Base-by-base conservation (phyloP, 306 rosid genomes). In the Ammopiptanthus mongolicus region DNA sequence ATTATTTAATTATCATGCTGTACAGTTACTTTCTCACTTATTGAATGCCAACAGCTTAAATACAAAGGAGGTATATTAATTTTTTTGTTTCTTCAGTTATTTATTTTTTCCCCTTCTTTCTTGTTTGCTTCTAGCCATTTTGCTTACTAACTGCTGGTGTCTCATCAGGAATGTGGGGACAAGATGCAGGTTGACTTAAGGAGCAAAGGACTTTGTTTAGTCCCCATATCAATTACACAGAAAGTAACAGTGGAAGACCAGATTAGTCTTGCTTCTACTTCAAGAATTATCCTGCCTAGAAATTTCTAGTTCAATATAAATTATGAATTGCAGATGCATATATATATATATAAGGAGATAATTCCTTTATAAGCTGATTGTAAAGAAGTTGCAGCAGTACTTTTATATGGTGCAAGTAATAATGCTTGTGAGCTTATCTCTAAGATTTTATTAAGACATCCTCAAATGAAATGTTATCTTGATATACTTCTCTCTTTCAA, bases 131-230 rank as follows among this genome's bases (percentile, higher is more conserved):
- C 42, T 22, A 11, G 14, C n/a, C 8, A 39, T 36, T 71, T 41
- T 41, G 13, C 17, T 44, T 17, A 21, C 6, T 23, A 72, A 41
- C 56, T 42, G 14, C 39, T 56, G 21, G 21, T 11, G 34, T 66
- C 42, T 19, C 31, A 12, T 44, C 77, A 73, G 84, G 79, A 60
- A 15, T 22, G 21, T 80, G 71, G 41, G 79, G 23, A 39, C 36
- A 61, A 61, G 21, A 3, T 73, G 47, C 18, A n/a, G 62, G 17
- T 28, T 19, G 73, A 61, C 68, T 67, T 81, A 9, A 75, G 56
- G 57, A 81, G 84, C 69, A 75, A 19, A 75, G 81, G 84, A 47
- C 78, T 81, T 1, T 81, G 81, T 75, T 75, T 75, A 47, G 78
- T 69, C 41, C 73, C 77, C 5, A 41, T 81, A 41, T 69, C 84